phyloP scores from a whole-genome alignment of 2,329 filamentous ascomycete species.

The Sarocladium kiliense region DNA sequence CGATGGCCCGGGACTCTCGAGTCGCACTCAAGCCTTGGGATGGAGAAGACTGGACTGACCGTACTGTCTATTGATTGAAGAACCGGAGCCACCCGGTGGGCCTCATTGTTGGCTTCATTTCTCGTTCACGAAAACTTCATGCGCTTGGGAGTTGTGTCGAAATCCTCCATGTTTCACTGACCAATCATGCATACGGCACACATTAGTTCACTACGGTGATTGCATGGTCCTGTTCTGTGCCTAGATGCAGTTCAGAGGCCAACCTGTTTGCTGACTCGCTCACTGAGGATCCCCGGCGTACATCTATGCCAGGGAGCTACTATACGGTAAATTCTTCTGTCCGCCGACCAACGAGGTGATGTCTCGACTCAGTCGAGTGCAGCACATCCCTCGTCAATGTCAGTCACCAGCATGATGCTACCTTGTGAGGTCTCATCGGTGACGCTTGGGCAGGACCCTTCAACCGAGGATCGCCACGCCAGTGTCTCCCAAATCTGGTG shows the following conservation, averaged over 20 bases:
- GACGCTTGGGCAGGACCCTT: constrained; percentile 4
- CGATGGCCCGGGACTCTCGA: too few species aligned
- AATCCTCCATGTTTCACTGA: neutral
- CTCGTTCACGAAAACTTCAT: constrained; percentile 7
- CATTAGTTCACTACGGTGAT: neutral
- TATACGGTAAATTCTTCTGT: neutral
- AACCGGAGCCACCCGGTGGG: neutral
- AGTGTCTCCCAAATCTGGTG: constrained; percentile 3
- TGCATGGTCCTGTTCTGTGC: neutral
- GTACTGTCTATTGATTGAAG: neutral
- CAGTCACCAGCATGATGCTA: neutral
- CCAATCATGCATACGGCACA: neutral
- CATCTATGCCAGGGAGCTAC: too few species aligned
- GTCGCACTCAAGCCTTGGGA: neutral
- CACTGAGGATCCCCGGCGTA: too few species aligned
- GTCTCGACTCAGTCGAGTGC: neutral
- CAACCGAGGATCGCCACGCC: constrained; percentile 3
- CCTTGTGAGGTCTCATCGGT: neutral
- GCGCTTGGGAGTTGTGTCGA: neutral
- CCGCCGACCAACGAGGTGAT: neutral
- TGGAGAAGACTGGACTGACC: neutral
- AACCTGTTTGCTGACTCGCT: neutral
- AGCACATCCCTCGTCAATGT: neutral
- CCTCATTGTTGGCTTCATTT: neutral
- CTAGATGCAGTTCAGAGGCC: neutral